phyloP scores from a whole-genome alignment of 345 rosid species.

The Gossypioides kirkii region DNA sequence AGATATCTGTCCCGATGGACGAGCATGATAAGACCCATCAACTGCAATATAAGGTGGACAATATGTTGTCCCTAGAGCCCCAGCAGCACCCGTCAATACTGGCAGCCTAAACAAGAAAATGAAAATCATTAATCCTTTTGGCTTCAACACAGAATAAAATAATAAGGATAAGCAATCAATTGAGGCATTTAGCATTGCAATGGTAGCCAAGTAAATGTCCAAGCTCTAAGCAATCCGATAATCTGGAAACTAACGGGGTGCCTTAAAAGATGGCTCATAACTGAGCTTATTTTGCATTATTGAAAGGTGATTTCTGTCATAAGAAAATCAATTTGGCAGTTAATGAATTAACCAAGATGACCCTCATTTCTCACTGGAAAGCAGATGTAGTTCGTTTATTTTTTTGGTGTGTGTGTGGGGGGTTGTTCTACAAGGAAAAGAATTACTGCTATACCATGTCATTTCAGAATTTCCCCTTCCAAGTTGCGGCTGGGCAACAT shows the following conservation, averaged over 20 bases:
- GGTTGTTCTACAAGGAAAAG: background rate
- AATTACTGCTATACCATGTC: constrained; percentile 76
- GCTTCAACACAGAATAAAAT: background rate
- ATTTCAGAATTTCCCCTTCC: constrained; percentile 89
- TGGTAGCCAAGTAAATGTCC: background rate
- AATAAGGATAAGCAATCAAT: background rate
- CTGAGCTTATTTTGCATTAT: background rate
- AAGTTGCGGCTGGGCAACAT: constrained; percentile 73
- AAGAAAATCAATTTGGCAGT: no score
- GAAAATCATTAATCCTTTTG: background rate
- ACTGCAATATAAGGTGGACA: constrained; percentile 69
- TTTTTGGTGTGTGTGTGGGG: no score
- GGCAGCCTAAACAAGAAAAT: constrained; percentile 61
- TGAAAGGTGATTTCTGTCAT: no score
- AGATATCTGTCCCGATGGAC: constrained; percentile 53
- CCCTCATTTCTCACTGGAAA: no score
- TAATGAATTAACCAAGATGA: no score
- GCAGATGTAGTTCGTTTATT: no score
- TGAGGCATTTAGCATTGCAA: background rate
- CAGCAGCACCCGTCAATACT: constrained; percentile 73
- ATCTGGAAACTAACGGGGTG: background rate
- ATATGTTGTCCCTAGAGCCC: constrained; percentile 73
- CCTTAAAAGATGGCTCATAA: background rate
- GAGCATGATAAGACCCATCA: constrained; percentile 71
- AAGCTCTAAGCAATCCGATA: background rate